Base-by-base conservation (phyloP, 495 filamentous ascomycete genomes). In the Xylaria bambusicola region DNA sequence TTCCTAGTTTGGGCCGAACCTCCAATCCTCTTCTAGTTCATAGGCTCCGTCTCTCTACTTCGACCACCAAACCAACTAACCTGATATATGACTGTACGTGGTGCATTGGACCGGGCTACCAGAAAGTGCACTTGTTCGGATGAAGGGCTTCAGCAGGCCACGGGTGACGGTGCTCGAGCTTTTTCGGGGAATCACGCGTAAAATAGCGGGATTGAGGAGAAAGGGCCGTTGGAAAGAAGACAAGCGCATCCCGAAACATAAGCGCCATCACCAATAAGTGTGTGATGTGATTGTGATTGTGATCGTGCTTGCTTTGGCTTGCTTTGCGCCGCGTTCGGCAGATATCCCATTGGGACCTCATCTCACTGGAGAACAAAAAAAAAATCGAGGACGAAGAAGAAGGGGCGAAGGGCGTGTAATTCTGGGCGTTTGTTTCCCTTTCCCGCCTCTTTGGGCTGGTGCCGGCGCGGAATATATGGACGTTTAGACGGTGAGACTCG, bases 281-380 rank as follows among this genome's bases (percentile, higher is more conserved):
- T n/a, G n/a, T n/a, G n/a, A n/a, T n/a, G n/a, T n/a, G 27, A 33
- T 18, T 58, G 56, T 58, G 56, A 60, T 59, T 44, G 56, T 52
- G 48, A 52, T 33, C 10, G 29, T 33, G 29, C 29, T 26, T 60
- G n/a, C n/a, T n/a, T n/a, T n/a, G n/a, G 36, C 47, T 26, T 26
- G 29, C 6, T 15, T 20, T 48, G 56, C 46, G 46, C 48, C 29
- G 57, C 57, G 27, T 52, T n/a, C 47, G 56, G 56, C 56, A 52
- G 47, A 59, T 59, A 1, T 59, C 48, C 48, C 21, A 58, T 58
- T 58, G 56, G 56, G 35, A 47, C 29, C 29, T 33, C 29, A n/a
- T n/a, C 24, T 20, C 36, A 15, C 12, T 13, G 9, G 17, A n/a
- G 41, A 45, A 45, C n/a, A 12, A 20, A 45, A 21, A 20, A 45